phyloP scores from a whole-genome alignment of 495 filamentous ascomycete species.

The Rusavskia elegans region DNA sequence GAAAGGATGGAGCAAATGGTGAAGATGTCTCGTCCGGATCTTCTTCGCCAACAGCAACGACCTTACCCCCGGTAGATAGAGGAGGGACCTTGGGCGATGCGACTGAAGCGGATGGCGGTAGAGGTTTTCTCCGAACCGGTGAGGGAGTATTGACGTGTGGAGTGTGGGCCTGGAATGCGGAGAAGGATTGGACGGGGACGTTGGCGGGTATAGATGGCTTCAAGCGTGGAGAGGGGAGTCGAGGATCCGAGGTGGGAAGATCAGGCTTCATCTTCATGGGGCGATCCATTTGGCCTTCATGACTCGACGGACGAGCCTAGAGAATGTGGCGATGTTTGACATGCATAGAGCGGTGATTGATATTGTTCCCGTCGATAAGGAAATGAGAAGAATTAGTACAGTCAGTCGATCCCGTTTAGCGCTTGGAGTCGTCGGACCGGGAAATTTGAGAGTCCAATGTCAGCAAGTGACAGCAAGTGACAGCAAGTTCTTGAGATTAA shows the following conservation, averaged over 20 bases:
- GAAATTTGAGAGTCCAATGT: not conserved
- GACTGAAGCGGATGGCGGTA: conserved; percentile 11
- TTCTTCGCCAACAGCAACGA: conserved; percentile 12
- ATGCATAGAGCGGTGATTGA: not conserved
- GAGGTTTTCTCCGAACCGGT: conserved; percentile 21
- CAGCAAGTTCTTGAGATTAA: too few species aligned
- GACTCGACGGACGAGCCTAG: not conserved
- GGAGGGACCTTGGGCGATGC: conserved; percentile 5
- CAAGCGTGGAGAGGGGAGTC: not conserved
- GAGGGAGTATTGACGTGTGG: conserved; percentile 8
- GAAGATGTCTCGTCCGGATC: not conserved
- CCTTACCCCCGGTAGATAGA: conserved; percentile 7
- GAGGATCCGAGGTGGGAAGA: not conserved
- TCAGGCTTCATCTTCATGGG: conserved; percentile 1
- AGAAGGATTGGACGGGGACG: conserved; percentile 4
- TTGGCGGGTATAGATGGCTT: conserved; percentile 4
- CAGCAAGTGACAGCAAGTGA: too few species aligned
- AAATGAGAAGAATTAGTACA: not conserved
- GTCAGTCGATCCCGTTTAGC: not conserved
- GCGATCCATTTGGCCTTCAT: conserved; percentile 5
- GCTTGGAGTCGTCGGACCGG: not conserved
- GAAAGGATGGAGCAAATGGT: not conserved
- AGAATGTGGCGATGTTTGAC: not conserved
- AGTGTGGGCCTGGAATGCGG: conserved; percentile 1
- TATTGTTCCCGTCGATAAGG: not conserved